Conservation (phyloP, 768 basidiomycete genomes). For the Thelephora ganbajun region DNA sequence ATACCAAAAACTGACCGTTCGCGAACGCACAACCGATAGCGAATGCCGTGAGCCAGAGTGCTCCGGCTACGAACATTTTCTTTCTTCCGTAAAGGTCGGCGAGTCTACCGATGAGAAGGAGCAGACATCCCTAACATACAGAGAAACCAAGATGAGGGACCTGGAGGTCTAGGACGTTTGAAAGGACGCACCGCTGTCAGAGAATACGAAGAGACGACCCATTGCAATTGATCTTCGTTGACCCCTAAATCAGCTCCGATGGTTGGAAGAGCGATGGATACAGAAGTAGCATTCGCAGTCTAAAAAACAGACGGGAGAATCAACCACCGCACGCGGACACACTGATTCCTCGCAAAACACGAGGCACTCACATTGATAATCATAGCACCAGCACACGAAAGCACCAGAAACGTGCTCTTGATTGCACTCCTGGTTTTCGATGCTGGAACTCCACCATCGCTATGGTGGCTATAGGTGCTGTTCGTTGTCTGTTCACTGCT, state of each 20-base stretch:
- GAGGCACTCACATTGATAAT: slow-evolving; percentile 15
- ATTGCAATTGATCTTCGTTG: background rate
- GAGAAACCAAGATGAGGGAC: background rate
- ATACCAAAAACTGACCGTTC: background rate
- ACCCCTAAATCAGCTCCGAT: background rate
- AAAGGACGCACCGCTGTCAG: background rate
- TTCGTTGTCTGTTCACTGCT: too few relatives aligned
- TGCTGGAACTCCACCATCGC: background rate
- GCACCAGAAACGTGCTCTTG: slow-evolving; percentile 10
- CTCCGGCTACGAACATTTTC: background rate
- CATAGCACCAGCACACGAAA: slow-evolving; percentile 18
- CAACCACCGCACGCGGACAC: too few relatives aligned
- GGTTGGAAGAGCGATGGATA: background rate
- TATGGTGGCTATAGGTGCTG: too few relatives aligned
- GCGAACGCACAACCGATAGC: background rate
- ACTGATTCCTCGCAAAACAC: background rate
- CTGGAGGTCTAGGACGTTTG: background rate
- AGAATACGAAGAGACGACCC: background rate
- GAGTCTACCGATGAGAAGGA: background rate
- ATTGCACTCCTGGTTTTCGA: background rate
- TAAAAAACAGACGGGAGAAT: too few relatives aligned
- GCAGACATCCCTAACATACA: background rate
- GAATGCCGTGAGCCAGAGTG: background rate
- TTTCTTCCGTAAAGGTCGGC: background rate
- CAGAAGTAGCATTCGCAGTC: background rate